phyloP scores from a whole-genome alignment of 768 basidiomycete genomes.

The Gymnopilus dilepis region DNA sequence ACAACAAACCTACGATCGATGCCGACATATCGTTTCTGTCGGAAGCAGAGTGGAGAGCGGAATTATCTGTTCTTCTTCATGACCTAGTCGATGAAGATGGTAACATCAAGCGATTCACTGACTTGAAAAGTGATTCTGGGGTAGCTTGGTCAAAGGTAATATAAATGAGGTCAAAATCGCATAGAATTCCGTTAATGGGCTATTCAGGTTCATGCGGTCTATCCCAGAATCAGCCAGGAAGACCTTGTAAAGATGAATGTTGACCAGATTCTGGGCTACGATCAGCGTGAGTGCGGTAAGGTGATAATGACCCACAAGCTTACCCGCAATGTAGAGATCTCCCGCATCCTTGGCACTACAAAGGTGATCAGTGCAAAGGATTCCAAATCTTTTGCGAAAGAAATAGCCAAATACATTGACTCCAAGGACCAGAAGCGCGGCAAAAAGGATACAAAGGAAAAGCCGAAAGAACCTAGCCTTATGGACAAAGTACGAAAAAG shows the following conservation, averaged over 20 bases:
- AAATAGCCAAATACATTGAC: conserved; percentile 68
- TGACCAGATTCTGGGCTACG: conserved; percentile 54
- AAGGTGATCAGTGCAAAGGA: conserved; percentile 56
- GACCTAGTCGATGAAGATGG: conserved; percentile 68
- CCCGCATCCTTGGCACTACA: conserved; percentile 52
- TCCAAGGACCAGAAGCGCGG: conserved; percentile 65
- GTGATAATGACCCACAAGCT: background rate
- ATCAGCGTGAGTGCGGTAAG: conserved; percentile 45
- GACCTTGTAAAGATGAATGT: conserved; percentile 51
- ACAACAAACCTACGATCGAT: conserved; percentile 58
- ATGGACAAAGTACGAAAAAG: conserved; percentile 39
- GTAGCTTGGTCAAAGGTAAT: conserved; percentile 65
- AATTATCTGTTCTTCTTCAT: conserved; percentile 56
- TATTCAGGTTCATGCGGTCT: conserved; percentile 62
- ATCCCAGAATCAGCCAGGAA: conserved; percentile 56
- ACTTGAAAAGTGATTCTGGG: conserved; percentile 63
- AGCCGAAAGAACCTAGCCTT: conserved; percentile 40
- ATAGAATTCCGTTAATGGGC: background rate
- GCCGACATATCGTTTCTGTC: conserved; percentile 65
- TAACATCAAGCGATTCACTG: conserved; percentile 53
- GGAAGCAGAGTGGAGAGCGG: conserved; percentile 59
- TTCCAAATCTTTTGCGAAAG: conserved; percentile 55
- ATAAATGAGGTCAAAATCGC: background rate
- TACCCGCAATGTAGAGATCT: conserved; percentile 41
- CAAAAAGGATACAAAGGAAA: conserved; percentile 46